Percentiles rank a stretch among this genome's conserved stretches.
phyloP scores from a whole-genome alignment of 1,139 yeast species.

The Blastobotrys illinoisensis region DNA sequence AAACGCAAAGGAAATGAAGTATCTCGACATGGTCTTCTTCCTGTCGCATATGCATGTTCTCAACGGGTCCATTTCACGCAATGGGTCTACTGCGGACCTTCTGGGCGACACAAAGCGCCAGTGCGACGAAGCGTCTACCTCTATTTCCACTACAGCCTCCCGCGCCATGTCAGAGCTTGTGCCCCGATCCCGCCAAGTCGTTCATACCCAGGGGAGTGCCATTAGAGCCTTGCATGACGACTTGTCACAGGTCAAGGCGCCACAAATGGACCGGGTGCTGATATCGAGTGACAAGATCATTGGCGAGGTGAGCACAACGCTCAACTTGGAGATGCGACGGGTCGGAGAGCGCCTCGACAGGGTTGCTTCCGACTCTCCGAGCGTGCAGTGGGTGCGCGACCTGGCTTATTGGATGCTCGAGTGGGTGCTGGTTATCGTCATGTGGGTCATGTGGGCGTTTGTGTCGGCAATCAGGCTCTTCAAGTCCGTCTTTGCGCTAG shows the following conservation, averaged over 20 bases:
- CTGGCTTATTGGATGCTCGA: constrained; percentile 39
- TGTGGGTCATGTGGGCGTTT: constrained; percentile 68
- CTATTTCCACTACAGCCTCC: constrained; percentile 10
- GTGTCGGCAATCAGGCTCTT: constrained; percentile 50
- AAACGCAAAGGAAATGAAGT: constrained; percentile 17
- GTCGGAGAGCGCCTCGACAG: constrained; percentile 65
- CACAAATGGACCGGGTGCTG: constrained; percentile 56
- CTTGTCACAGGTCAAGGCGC: constrained; percentile 38
- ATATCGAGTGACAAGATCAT: constrained; percentile 69
- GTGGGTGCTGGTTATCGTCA: constrained; percentile 50
- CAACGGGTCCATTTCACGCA: constrained; percentile 5
- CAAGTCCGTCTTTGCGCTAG: constrained; percentile 32
- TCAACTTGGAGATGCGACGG: constrained; percentile 64
- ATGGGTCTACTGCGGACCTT: background rate
- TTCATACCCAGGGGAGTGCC: constrained; percentile 23
- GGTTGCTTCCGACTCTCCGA: constrained; percentile 30
- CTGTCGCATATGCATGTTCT: constrained; percentile 20
- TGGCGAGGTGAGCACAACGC: constrained; percentile 78
- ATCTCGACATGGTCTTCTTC: constrained; percentile 22
- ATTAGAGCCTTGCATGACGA: constrained; percentile 28
- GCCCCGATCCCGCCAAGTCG: constrained; percentile 17
- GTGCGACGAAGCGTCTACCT: constrained; percentile 7
- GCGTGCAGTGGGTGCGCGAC: constrained; percentile 21
- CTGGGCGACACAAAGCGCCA: background rate
- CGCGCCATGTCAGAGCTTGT: constrained; percentile 22